Evolutionary conservation across 371 early-diverging fungal species (phyloP).

Genomic region (Mucor irregularis): DNA sequence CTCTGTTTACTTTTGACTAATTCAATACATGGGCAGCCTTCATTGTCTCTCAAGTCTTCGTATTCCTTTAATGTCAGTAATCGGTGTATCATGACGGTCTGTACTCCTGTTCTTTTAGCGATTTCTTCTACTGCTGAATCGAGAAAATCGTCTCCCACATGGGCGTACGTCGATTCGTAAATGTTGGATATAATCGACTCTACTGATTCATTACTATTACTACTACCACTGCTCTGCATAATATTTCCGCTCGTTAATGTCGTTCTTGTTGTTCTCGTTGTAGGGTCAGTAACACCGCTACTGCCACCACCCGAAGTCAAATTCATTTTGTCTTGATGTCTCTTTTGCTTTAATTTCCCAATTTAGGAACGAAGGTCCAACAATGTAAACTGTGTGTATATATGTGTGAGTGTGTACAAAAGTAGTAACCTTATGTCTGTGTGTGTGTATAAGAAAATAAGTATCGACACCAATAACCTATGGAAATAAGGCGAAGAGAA

Average conservation of each 20-base stretch:
- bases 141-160: constrained; percentile 18
- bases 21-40: constrained; percentile 14
- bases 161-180: constrained; percentile 14
- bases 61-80: constrained; percentile 21
- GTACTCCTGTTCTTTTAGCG: constrained; percentile 11
- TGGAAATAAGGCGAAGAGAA: neutral
- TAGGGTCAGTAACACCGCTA: no score
- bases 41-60: constrained; percentile 19
- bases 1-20: neutral
- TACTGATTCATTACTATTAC: no score
- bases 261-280: neutral
- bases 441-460: no score
- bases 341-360: no score
- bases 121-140: constrained; percentile 17
- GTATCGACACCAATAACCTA: no score
- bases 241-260: neutral
- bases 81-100: constrained; percentile 26
- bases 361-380: no score
- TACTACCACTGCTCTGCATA: no score
- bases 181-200: constrained; percentile 5
- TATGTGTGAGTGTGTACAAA: no score
- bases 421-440: no score
- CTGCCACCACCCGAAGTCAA: no score
- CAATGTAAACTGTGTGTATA: no score
- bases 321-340: no score